Base-by-base conservation (phyloP, 345 rosid genomes). In the Lumnitzera racemosa region DNA sequence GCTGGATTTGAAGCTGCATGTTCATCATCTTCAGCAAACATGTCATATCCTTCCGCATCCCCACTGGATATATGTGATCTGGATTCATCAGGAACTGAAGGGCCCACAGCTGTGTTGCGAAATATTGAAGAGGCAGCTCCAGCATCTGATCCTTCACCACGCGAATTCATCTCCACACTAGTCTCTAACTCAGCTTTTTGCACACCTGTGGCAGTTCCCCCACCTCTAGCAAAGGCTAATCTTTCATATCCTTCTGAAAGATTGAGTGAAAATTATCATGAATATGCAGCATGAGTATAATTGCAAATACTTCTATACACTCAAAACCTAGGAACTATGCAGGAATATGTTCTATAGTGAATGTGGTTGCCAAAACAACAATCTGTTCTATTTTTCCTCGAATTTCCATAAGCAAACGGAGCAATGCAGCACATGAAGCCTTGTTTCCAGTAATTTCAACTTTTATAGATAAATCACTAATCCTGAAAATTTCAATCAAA, bases 21-120 rank as follows among this genome's bases (percentile, higher is more conserved):
- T 58, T 70, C 85, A 59, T 82, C 96, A 51, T 83, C 99, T 67
- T 86, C 95, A 0, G 73, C 95, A 83, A 90, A 94, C 82, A 94
- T 94, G 78, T 94, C 96, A 61, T 29, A 87, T 2, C 51, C 72
- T 61, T 83, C 85, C 57, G 47, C 75, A 53, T 46, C 80, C 69
- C 55, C 64, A 65, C 29, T 47, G 17, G 70, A 58, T 51, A 24
- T 52, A 23, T 70, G 79, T 52, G 73, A 70, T 58, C 65, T 64
- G 36, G 77, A 57, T 56, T 25, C 53, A 74, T 69, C 61, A 51
- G 60, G 63, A 25, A 56, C 64, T 51, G 80, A 63, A 59, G 74
- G 47, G 31, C 67, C 80, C 16, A 49, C 61, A 55, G 65, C 66
- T 14, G 55, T 51, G 47, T 59, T 59, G 46, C 63, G 53, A n/a